Evolutionary conservation across 345 rosid genomes (phyloP), one percentile per base, ranked within the genome.

Genomic region (Tarenaya hassleriana): DNA sequence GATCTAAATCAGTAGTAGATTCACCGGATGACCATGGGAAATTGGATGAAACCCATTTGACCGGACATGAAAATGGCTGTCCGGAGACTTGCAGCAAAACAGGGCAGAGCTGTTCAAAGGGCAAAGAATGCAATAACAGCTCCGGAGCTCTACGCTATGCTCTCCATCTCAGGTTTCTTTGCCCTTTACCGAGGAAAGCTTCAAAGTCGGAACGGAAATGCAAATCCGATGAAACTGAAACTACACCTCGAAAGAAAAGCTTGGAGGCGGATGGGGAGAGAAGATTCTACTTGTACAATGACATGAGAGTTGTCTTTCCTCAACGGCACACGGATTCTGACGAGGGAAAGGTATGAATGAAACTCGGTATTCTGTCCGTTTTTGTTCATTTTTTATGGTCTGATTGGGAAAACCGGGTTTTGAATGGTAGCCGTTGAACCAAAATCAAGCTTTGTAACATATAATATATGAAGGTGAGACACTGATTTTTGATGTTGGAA

Each of bases 251-350:
- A 66, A 75, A 72, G 65, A 50, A 56, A 40, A 50, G 45, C 41
- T 19, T 48, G 8, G 82, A 70, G 49, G 61, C 35, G 53, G 78
- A 74, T 10, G 79, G 63, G 37, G 79, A 80, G 18, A 66, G 91
- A 39, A 84, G 87, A 46, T 91, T 91, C 75, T 91, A 84, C 61
- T 64, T 91, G 38, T 87, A 80, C 73, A 86, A 84, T 54, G 94
- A 91, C 58, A 46, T 91, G 76, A 80, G 90, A 67, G 94, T 77
- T 1, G 86, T 91, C 40, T 91, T 91, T 62, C 94, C 96, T 47
- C 98, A 84, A 61, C 94, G 95, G 43, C 98, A 91, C 76, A 75
- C 96, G 29, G 98, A 91, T 52, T 51, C 85, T 21, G 98, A 91
- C 50, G 98, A 91, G 76, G 95, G 98, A 69, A 87, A 87, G 96